phyloP scores from a whole-genome alignment of 2,329 filamentous ascomycete species.

The Penicillium sp. region DNA sequence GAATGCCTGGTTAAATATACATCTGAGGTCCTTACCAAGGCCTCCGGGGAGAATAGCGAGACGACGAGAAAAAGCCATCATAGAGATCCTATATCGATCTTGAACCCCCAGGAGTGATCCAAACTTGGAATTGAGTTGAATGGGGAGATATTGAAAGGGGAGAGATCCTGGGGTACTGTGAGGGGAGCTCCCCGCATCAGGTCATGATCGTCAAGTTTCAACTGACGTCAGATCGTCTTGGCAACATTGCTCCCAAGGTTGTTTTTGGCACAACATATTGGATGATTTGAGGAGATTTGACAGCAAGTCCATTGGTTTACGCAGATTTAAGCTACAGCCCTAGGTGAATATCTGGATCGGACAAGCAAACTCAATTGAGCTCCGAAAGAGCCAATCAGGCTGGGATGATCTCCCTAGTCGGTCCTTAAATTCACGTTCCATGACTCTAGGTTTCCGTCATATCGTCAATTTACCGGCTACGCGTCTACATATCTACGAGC shows the following conservation, averaged over 20 bases:
- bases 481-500: not conserved
- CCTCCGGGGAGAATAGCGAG: slow-evolving; percentile 48
- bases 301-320: not conserved
- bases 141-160: not conserved
- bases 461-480: not conserved
- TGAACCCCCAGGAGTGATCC: not conserved
- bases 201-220: slow-evolving; percentile 1
- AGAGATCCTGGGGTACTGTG: not conserved
- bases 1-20: not conserved
- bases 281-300: not conserved
- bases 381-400: not conserved
- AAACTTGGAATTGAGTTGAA: not conserved
- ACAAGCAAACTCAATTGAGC: not conserved
- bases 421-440: too few species aligned
- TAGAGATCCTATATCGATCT: not conserved
- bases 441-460: not conserved
- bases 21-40: slow-evolving; percentile 34
- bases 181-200: not conserved
- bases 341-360: not conserved
- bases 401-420: not conserved
- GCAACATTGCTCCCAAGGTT: not conserved
- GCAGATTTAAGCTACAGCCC: not conserved
- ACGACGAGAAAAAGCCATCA: slow-evolving; percentile 40
- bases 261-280: not conserved
- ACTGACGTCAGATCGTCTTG: not conserved